phyloP scores from a whole-genome alignment of 768 basidiomycete species.

The Pisolithus sp. region DNA sequence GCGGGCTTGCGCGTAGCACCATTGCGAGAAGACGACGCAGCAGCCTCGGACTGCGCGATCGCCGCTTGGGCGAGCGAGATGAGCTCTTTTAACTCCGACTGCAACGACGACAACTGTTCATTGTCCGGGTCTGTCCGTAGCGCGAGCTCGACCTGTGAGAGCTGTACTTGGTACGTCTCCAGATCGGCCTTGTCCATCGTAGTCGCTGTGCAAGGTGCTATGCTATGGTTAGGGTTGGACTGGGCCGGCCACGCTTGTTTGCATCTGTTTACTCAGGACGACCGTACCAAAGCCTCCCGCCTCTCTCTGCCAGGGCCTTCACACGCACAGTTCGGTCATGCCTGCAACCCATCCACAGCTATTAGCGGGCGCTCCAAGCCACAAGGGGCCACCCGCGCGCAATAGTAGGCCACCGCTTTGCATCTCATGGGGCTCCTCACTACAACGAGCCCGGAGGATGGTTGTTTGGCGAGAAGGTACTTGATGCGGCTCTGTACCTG shows the following conservation, averaged over 20 bases:
- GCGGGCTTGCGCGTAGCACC: constrained; percentile 52
- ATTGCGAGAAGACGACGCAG: constrained; percentile 52
- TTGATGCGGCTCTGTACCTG: background rate
- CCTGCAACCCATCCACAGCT: background rate
- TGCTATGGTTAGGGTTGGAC: background rate
- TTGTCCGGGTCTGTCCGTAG: constrained; percentile 72
- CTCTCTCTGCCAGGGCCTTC: background rate
- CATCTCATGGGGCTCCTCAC: constrained; percentile 72
- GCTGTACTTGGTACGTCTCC: constrained; percentile 85
- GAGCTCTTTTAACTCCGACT: constrained; percentile 75
- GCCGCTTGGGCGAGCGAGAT: constrained; percentile 73
- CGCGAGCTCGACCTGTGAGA: constrained; percentile 81
- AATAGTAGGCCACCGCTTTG: constrained; percentile 42
- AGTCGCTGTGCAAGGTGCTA: background rate
- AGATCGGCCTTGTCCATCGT: constrained; percentile 60
- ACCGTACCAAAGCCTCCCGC: no score
- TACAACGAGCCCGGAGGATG: constrained; percentile 87
- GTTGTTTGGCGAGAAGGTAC: constrained; percentile 85
- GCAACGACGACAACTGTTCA: constrained; percentile 63
- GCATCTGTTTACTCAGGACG: no score
- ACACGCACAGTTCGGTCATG: background rate
- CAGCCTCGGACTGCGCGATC: constrained; percentile 59
- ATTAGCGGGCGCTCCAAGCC: background rate
- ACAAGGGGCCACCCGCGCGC: constrained; percentile 7
- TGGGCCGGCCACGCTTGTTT: background rate